These are phyloP conservation scores for Monilinia fructigena DNA, from an alignment of 2,329 filamentous ascomycete species.

Conservation along the genomic window DNA sequence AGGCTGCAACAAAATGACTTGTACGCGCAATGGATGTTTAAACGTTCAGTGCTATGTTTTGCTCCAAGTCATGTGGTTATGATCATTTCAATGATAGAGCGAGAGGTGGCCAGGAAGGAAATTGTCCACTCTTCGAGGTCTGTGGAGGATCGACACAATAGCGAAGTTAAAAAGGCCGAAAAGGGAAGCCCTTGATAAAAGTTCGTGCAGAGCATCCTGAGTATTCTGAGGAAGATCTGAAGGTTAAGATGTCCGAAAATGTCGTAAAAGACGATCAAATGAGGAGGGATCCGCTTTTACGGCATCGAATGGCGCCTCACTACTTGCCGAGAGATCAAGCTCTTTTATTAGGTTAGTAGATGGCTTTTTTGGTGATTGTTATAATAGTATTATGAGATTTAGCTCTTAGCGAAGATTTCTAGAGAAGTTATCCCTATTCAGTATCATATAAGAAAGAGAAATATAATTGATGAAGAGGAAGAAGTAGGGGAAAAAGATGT, in stretches of 20 bases:
- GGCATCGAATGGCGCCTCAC: background rate
- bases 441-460: background rate
- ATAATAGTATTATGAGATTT: background rate
- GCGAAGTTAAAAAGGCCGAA: conserved; percentile 63
- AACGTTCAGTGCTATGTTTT: conserved; percentile 67
- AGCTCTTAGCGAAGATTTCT: background rate
- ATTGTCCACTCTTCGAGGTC: conserved; percentile 68
- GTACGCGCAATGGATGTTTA: conserved; percentile 53
- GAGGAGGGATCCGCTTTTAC: conserved; percentile 28
- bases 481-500: background rate
- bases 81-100: conserved; percentile 63
- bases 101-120: conserved; percentile 50
- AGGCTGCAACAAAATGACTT: conserved; percentile 84
- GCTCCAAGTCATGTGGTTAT: conserved; percentile 64
- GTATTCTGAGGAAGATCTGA: conserved; percentile 56
- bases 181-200: conserved; percentile 54
- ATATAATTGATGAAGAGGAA: conserved; percentile 7
- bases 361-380: conserved; percentile 1
- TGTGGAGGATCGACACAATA: conserved; percentile 57
- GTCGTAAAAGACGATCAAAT: conserved; percentile 47
- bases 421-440: conserved; percentile 5
- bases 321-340: background rate
- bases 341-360: conserved; percentile 1
- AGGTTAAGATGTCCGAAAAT: conserved; percentile 57
- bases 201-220: conserved; percentile 59